These are phyloP conservation scores for Monascus purpureus DNA, from an alignment of 495 filamentous ascomycete species.

Conservation along the genomic window DNA sequence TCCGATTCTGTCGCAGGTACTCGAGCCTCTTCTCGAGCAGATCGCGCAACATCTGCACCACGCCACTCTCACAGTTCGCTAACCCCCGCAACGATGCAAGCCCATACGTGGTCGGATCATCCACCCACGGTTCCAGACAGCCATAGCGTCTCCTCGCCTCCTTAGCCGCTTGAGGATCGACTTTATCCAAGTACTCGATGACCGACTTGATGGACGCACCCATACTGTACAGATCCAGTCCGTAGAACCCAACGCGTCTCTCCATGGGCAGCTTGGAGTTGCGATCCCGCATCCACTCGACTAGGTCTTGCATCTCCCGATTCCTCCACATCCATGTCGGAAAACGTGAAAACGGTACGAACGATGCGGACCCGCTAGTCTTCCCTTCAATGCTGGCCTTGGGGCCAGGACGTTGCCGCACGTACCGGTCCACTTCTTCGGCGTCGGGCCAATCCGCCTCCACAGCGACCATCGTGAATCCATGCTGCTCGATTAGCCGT, in stretches of 20 bases:
- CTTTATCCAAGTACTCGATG: conserved; percentile 35
- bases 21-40: conserved; percentile 32
- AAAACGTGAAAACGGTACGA: conserved; percentile 38
- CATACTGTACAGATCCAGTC: conserved; percentile 42
- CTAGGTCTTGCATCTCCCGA: conserved; percentile 37
- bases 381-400: conserved; percentile 17
- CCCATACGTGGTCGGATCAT: conserved; percentile 39
- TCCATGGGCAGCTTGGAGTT: conserved; percentile 21
- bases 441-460: conserved; percentile 50
- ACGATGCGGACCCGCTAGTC: conserved; percentile 16
- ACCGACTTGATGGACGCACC: conserved; percentile 37
- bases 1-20: conserved; percentile 14
- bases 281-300: conserved; percentile 41
- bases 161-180: conserved; percentile 33
- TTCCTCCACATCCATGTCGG: conserved; percentile 54
- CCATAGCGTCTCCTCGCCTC: conserved; percentile 32
- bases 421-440: conserved; percentile 42
- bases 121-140: conserved; percentile 35
- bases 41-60: conserved; percentile 32
- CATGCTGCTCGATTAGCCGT: conserved; percentile 36
- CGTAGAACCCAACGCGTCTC: conserved; percentile 36
- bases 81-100: conserved; percentile 30
- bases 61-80: conserved; percentile 33
- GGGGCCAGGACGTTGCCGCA: conserved; percentile 30
- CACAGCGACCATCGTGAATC: conserved; percentile 40